phyloP scores from a whole-genome alignment of 805 yeast genomes.

The Yamadazyma kitorensis region DNA sequence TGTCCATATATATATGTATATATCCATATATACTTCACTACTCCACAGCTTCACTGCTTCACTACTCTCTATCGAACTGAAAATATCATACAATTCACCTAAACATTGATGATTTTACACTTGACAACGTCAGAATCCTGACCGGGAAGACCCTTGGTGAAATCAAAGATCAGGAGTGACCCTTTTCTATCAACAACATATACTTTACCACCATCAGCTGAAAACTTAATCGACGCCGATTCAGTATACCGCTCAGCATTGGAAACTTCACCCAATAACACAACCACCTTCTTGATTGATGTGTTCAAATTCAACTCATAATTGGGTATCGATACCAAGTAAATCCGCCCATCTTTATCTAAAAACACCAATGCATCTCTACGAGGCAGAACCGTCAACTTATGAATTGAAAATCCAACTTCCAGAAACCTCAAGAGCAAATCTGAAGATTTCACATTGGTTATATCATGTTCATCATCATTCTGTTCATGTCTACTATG shows the following conservation, averaged over 20 bases:
- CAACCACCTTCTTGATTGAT: conserved; percentile 46
- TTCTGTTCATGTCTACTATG: conserved; percentile 15
- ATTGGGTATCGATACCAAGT: conserved; percentile 61
- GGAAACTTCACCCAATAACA: conserved; percentile 73
- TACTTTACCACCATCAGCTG: conserved; percentile 77
- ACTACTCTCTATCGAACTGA: too few relatives aligned
- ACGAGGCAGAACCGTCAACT: conserved; percentile 73
- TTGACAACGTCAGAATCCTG: conserved; percentile 64
- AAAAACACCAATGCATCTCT: conserved; percentile 83
- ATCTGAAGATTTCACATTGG: conserved; percentile 40
- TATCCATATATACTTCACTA: too few relatives aligned
- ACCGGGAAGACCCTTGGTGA: conserved; percentile 78
- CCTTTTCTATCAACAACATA: conserved; percentile 83
- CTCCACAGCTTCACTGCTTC: too few relatives aligned
- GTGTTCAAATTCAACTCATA: conserved; percentile 17
- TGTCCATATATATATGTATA: too few relatives aligned
- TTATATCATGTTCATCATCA: conserved; percentile 34
- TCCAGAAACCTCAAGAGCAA: conserved; percentile 61
- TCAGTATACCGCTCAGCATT: conserved; percentile 69
- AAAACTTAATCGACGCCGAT: conserved; percentile 75
- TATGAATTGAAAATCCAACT: conserved; percentile 76
- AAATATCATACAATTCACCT: too few relatives aligned
- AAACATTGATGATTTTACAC: conserved; percentile 52
- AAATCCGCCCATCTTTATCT: conserved; percentile 75
- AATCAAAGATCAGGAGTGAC: conserved; percentile 72